A percentile compares a stretch with the other conserved stretches of the same genome.
Evolutionary conservation across 495 filamentous ascomycete genomes (phyloP).

Genomic region (Penicillium silybi): DNA sequence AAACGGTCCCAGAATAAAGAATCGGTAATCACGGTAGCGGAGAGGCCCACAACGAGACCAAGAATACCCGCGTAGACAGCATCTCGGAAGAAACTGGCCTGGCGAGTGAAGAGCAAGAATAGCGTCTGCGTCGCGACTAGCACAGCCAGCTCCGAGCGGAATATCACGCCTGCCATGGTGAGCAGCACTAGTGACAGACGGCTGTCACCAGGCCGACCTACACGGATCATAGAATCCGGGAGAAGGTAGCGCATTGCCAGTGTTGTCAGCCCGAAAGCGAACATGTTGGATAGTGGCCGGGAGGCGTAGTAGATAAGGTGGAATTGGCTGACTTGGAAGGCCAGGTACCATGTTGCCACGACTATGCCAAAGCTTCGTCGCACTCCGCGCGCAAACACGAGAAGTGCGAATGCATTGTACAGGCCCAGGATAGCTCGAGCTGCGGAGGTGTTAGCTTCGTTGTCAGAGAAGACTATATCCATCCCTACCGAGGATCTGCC

Average conservation of each 20-base stretch:
- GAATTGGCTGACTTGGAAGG: slow-evolving; percentile 85
- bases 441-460: slow-evolving; percentile 21
- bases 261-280: slow-evolving; percentile 81
- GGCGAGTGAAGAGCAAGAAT: slow-evolving; percentile 50
- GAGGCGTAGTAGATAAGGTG: slow-evolving; percentile 94
- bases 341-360: slow-evolving; percentile 74
- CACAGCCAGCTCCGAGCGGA: slow-evolving; percentile 85
- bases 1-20: slow-evolving; percentile 84
- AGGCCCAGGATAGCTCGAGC: slow-evolving; percentile 77
- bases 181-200: slow-evolving; percentile 63
- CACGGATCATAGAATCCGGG: slow-evolving; percentile 41
- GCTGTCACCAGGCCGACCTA: slow-evolving; percentile 17
- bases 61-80: slow-evolving; percentile 66
- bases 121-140: slow-evolving; percentile 55
- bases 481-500: slow-evolving; percentile 50
- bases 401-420: slow-evolving; percentile 66
- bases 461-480: not conserved
- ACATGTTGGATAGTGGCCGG: slow-evolving; percentile 91
- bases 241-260: slow-evolving; percentile 68
- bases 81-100: slow-evolving; percentile 50
- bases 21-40: slow-evolving; percentile 69
- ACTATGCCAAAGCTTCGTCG: slow-evolving; percentile 63
- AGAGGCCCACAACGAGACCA: slow-evolving; percentile 59
- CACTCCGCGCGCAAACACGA: slow-evolving; percentile 60
- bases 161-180: slow-evolving; percentile 78